Evolutionary conservation across 2,329 filamentous ascomycete genomes (phyloP), one percentile per base, ranked within the genome.

Genomic region (Aspergillus unguis): DNA sequence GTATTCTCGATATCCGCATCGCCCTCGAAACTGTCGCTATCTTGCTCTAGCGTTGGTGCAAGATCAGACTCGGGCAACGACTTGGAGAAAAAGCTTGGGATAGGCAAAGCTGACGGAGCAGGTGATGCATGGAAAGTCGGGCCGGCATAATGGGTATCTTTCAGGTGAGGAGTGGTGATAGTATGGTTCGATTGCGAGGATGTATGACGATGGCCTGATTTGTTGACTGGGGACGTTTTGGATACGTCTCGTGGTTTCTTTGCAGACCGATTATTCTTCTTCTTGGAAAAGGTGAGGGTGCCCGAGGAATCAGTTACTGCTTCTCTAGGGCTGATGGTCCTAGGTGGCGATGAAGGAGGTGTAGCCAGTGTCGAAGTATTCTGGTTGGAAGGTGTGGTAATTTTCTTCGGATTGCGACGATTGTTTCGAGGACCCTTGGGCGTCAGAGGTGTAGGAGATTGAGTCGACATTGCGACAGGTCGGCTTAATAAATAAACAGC

Each of bases 61-160:
- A 65, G 56, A 68, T 77, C 56, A 3, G 85, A 85, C 52, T 87
- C 85, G 3, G 85, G 85, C 9, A 88, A 79, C 0, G 89, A 85
- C 64, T 87, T 92, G 28, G 87, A 86, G 56, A 88, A 83, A 70
- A 96, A 96, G 65, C 87, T 95, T 8, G 94, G 94, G 53, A 96
- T 87, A 0, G 94, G 94, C 31, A 99, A 78, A 26, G 90, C 85
- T 6, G 91, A 95, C 0, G 94, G 88, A 1, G 92, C 92, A 23
- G 94, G 94, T 6, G 94, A 97, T 37, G 91, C 89, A 71, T 96
- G 92, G 70, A 97, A 99, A 4, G 91, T 95, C 32, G 92, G 88
- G 10, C 92, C 94, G 36, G 94, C 94, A 73, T 96, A 99, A 42
- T 71, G 70, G 9, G 69, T 70, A 45, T 72, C 68, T 45, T 70